Base-by-base conservation (phyloP, 2,329 filamentous ascomycete species). In the Colletotrichum tamarilloi region DNA sequence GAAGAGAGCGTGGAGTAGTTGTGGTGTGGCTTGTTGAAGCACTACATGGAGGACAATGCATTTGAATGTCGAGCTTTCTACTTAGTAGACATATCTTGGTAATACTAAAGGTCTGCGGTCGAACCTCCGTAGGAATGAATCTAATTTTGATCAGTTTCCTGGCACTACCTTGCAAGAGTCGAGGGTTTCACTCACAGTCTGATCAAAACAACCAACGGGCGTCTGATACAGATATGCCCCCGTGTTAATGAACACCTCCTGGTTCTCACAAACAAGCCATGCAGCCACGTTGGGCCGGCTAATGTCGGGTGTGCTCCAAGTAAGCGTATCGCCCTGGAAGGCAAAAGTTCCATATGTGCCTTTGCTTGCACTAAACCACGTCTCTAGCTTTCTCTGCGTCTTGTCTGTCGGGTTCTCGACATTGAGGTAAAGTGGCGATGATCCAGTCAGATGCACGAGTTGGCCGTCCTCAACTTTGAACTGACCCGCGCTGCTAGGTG, bases 181-280 rank as follows among this genome's bases (percentile, higher is more conserved):
- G 16, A 19, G 24, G 14, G 1, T 35, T 19, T 5, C 16, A 82
- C 86, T 81, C 75, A 88, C 86, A 62, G 89, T 91, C 81, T 91
- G 85, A 81, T 92, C 89, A 35, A 84, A 83, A 80, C 89, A 91
- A 3, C 89, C 89, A 4, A 81, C 79, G 0, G 89, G 89, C 12
- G 89, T 91, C 80, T 87, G 81, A 77, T 91, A 91, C 30, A 81
- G 81, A 77, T 91, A 91, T 16, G 87, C 87, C 0, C 90, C 89
- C 67, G 90, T 84, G 76, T 91, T 91, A 77, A 91, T 85, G 77
- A 87, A 91, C 74, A 91, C 75, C 58, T 77, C 78, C 80, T 89
- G 85, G 6, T 83, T 82, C 58, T 81, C 82, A 74, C 89, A 92
- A 65, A 91, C 89, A 75, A 90, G 85, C 88, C 89, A 92, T 1